Base-by-base conservation (phyloP, 768 basidiomycete species). In the Rhodotorula diobovata region DNA sequence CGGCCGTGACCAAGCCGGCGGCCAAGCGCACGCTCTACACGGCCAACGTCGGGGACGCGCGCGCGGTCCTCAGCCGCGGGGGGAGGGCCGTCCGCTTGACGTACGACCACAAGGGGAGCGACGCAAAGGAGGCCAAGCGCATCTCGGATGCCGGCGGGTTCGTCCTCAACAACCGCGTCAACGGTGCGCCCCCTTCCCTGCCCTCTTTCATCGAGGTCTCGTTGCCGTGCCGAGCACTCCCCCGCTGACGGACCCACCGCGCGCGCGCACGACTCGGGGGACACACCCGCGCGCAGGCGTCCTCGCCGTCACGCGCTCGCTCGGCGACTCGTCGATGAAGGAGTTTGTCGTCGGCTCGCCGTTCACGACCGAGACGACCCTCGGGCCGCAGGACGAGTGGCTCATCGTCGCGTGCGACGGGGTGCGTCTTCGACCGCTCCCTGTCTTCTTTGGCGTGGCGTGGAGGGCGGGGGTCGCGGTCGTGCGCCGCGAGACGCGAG, bases 281-380 rank as follows among this genome's bases (percentile, higher is more conserved):
- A n/a, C n/a, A n/a, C n/a, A n/a, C n/a, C 65, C 94, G 69, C 89
- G 68, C 87, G 30, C 54, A 74, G 96, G 95, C 68, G 69, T 75
- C 78, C 83, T 99, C 65, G 93, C 93, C 12, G 96, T 99, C 39
- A 99, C 96, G 28, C 85, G 96, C 68, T 93, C 93, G 77, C 83
- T 99, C 67, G 96, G 96, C 45, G 96, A 99, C 79, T 90, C 93
- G 4, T 90, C 92, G 14, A 98, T 99, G 96, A 99, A 99, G 81
- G 96, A 99, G 78, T 99, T 94, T 80, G 96, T 99, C 20, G 96
- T 98, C 59, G 96, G 96, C 4, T 86, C 91, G 39, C 96, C 96
- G 12, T 99, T 95, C 81, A 99, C 96, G 30, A 98, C 96, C n/a
- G 94, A 97, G 81, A 97, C 95, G 21, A 87, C 89, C 76, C 82